A percentile compares a stretch with the other conserved stretches of the same genome.
These are phyloP conservation scores for Capsicum rhomboideum DNA, from an alignment of 257 asterid species.

Conservation along the genomic window DNA sequence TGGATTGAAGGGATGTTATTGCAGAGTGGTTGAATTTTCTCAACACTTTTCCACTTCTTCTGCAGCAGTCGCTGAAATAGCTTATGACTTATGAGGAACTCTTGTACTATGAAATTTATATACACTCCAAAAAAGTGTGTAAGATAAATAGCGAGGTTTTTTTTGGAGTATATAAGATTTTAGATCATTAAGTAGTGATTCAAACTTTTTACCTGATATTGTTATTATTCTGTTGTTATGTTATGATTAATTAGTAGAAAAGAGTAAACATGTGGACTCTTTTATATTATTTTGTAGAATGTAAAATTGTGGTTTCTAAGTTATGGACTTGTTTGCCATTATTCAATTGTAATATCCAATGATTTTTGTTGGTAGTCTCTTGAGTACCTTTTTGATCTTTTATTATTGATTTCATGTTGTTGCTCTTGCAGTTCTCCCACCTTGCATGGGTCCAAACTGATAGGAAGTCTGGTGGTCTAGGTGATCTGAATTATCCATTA, in stretches of 20 bases:
- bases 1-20: not conserved
- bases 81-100: not conserved
- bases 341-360: not conserved
- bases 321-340: not conserved
- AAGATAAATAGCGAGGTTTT: not conserved
- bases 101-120: not conserved
- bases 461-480: conserved; percentile 90
- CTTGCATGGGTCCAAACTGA: conserved; percentile 99
- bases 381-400: not conserved
- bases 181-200: not conserved
- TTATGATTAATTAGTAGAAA: too few relatives aligned
- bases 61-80: not conserved
- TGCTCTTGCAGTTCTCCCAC: conserved; percentile 45
- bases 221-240: not conserved
- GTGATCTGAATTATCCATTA: conserved; percentile 82
- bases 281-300: not conserved
- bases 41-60: not conserved
- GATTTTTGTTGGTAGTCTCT: not conserved
- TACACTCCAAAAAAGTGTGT: not conserved
- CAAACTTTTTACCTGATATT: not conserved
- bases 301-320: not conserved
- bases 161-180: not conserved
- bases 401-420: not conserved
- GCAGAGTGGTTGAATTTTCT: not conserved
- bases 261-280: too few relatives aligned